Conservation (phyloP, 75 land plant genomes). For the Pinus albicaulis region DNA sequence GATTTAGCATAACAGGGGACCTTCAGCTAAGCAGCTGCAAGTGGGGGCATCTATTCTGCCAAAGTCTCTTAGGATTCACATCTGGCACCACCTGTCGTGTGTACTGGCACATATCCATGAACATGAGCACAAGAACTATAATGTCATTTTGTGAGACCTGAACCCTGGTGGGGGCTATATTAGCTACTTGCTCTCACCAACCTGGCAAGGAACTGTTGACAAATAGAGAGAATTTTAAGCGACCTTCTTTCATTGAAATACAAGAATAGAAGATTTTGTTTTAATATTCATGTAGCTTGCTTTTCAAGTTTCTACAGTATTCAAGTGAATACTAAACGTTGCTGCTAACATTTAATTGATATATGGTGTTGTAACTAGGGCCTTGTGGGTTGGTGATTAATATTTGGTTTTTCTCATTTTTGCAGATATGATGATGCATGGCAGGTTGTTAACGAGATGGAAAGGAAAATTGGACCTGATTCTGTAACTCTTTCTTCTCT, state of each 20-base stretch:
- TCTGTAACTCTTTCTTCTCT: slow-evolving; percentile 72
- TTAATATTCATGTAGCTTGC: background rate
- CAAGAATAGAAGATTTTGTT: background rate
- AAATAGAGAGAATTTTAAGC: too few relatives aligned
- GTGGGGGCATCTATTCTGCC: too few relatives aligned
- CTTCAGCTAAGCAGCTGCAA: too few relatives aligned
- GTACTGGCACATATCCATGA: too few relatives aligned
- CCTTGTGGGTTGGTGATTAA: background rate
- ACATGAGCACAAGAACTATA: too few relatives aligned
- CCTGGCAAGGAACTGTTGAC: too few relatives aligned
- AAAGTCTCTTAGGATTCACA: too few relatives aligned
- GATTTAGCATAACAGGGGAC: too few relatives aligned
- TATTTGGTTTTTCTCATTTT: slow-evolving; percentile 10
- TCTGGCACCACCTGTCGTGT: too few relatives aligned
- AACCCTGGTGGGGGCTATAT: too few relatives aligned
- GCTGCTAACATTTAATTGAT: background rate
- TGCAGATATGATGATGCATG: slow-evolving; percentile 70
- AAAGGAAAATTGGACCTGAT: slow-evolving; percentile 58
- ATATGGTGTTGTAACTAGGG: background rate
- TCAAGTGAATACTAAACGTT: background rate
- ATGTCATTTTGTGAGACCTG: too few relatives aligned
- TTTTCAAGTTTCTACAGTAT: background rate
- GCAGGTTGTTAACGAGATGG: slow-evolving; percentile 55
- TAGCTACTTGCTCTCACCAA: too few relatives aligned
- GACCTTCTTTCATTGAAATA: background rate